Base-by-base conservation (phyloP, 176 grass and related monocot genomes). In the Urochloa ruziziensis region DNA sequence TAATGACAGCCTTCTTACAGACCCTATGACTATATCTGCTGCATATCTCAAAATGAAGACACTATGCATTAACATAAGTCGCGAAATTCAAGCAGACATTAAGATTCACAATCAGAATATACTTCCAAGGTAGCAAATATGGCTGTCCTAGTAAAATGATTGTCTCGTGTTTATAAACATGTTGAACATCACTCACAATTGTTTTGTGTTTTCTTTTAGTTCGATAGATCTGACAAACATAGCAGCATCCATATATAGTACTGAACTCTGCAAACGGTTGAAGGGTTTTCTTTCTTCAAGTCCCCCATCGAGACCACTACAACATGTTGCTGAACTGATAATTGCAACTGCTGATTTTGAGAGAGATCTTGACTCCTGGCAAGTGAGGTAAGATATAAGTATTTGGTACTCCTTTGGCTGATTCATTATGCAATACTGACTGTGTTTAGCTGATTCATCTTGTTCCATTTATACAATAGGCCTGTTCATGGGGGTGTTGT, bases 151-250 rank as follows among this genome's bases (percentile, higher is more conserved):
- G 36, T 74, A 70, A 78, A 75, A 75, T 10, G 4, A 70, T 40
- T 75, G 18, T 30, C 11, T 80, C 51, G 18, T 77, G 9, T 70
- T 84, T 35, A 70, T 75, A 74, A 46, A 62, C 35, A 79, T 13
- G 28, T 1, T 32, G 25, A 54, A 77, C 36, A 34, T 82, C 19
- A 10, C 35, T 92, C 62, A 77, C 73, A 86, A 10, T 18, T 42
- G 62, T n/a, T 42, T 68, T 46, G 2, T 51, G 15, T 69, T 42
- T 40, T 77, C 15, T 58, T 85, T 85, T 84, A 98, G 96, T 80
- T 95, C 90, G 13, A 94, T 98, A 82, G 96, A 98, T 98, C 88
- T 98, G 77, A 91, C 96, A 74, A 98, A 95, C 77, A 93, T 95
- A 82, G 82, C 91, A 79, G 96, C 96, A 81, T 93, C 91, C 68